These are phyloP conservation scores for Hypoxylon sp. DNA, from an alignment of 2,329 filamentous ascomycete genomes.

Conservation along the genomic window DNA sequence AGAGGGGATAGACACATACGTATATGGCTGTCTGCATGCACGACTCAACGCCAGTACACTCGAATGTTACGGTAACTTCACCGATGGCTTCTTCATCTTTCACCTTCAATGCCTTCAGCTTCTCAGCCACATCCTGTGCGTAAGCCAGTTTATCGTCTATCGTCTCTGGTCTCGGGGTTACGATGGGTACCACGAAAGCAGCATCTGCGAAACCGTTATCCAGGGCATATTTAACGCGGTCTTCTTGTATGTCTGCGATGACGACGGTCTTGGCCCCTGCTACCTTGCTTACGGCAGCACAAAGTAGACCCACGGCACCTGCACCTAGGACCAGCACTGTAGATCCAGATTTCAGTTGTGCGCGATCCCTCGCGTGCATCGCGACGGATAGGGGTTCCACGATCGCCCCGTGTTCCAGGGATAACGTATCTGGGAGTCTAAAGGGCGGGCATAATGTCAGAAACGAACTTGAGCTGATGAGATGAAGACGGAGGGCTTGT, in stretches of 20 bases:
- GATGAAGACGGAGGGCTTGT: neutral
- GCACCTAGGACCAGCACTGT: slow-evolving; percentile 66
- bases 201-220: slow-evolving; percentile 64
- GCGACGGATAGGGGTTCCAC: slow-evolving; percentile 68
- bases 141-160: slow-evolving; percentile 63
- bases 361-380: slow-evolving; percentile 63
- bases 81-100: slow-evolving; percentile 57
- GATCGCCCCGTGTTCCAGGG: slow-evolving; percentile 64
- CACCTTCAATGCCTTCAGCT: slow-evolving; percentile 49
- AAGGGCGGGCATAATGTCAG: too few species aligned
- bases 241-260: slow-evolving; percentile 65
- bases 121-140: slow-evolving; percentile 58
- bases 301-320: slow-evolving; percentile 68
- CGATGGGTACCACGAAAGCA: slow-evolving; percentile 58
- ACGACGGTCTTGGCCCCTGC: slow-evolving; percentile 55
- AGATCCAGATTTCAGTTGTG: slow-evolving; percentile 50
- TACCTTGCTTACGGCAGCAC: slow-evolving; percentile 64
- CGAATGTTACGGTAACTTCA: slow-evolving; percentile 74
- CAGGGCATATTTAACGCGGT: slow-evolving; percentile 66
- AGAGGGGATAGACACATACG: slow-evolving; percentile 46
- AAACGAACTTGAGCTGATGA: too few species aligned
- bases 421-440: slow-evolving; percentile 58
- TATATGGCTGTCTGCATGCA: slow-evolving; percentile 81
- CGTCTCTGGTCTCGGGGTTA: slow-evolving; percentile 53
- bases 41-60: slow-evolving; percentile 81